Base-by-base conservation (phyloP, 23 red algal genomes). In the Cyanidium caldarium region DNA sequence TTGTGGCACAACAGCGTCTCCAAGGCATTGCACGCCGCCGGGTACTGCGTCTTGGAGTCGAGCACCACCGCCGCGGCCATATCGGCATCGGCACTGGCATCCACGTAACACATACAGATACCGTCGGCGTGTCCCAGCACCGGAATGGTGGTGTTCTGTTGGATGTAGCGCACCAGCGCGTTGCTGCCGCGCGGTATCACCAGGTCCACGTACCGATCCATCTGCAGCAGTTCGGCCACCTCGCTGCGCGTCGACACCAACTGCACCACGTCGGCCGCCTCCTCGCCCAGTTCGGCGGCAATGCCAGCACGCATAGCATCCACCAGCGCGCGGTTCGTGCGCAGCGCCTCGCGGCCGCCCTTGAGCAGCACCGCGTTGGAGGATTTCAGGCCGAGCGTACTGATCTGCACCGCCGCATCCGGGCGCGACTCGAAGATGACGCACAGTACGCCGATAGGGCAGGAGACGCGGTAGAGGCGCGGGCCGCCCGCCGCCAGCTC, bases 31-130 rank as follows among this genome's bases (percentile, higher is more conserved):
- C 83, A 98, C 37, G 87, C 92, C 17, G 84, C 84, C 14, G 85
- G 81, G 29, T 98, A 98, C 75, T 98, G 92, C 42, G 92, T 80
- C 46, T 98, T 98, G 13, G 92, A 76, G 45, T 98, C 92, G n/a
- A 86, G 67, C 16, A 88, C 92, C 25, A 88, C 77, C 15, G 65
- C 46, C 25, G 41, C 72, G 1, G 92, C 92, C 73, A 76, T 85
- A 2, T 57, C 33, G 39, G 72, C 66, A 68, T 88, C 84, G 2
- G 92, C 92, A 0, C 40, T 44, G 3, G 40, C 68, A 65, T 98
- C 92, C 34, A 98, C 72, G 67, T 98, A 98, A 1, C 83, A 68
- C 1, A 72, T 44, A 72, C 92, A 98, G 21, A 98, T 84, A 33
- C 84, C 92, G 46, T 98, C 92, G 3, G 92, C 92, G 57, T 98